A percentile compares a stretch with the other conserved stretches of the same genome.
phyloP scores from a whole-genome alignment of 2,329 filamentous ascomycete genomes.

The Talaromyces sp. region DNA sequence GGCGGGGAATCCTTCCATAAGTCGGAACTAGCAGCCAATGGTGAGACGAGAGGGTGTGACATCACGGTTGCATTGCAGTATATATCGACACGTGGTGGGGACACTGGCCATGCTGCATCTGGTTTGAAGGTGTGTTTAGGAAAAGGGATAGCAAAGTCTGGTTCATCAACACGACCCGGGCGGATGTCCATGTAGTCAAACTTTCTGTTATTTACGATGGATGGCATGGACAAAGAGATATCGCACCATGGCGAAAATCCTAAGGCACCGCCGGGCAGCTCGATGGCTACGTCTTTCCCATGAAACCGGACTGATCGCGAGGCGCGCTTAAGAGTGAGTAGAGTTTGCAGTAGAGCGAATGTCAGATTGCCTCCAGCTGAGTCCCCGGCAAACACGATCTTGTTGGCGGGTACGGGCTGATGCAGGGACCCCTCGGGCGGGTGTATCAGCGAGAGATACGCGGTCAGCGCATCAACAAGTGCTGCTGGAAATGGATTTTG shows the following conservation, averaged over 20 bases:
- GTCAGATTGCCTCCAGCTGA: conserved; percentile 50
- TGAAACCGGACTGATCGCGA: conserved; percentile 43
- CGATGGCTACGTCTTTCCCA: conserved; percentile 41
- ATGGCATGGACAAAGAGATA: conserved; percentile 46
- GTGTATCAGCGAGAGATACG: conserved; percentile 51
- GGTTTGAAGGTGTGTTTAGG: conserved; percentile 31
- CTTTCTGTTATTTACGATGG: conserved; percentile 38
- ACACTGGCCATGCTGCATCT: conserved; percentile 45
- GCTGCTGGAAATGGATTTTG: conserved; percentile 52
- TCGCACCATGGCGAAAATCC: conserved; percentile 48
- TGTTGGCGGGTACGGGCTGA: conserved; percentile 44
- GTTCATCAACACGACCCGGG: conserved; percentile 20
- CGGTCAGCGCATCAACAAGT: conserved; percentile 49
- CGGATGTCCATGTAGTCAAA: conserved; percentile 46
- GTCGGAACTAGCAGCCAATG: conserved; percentile 36
- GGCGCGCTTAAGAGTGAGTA: conserved; percentile 45
- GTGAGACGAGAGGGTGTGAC: conserved; percentile 46
- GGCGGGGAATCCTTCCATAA: conserved; percentile 48
- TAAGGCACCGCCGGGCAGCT: conserved; percentile 45
- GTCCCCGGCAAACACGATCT: conserved; percentile 52
- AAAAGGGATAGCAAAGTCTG: conserved; percentile 19
- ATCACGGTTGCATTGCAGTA: conserved; percentile 43
- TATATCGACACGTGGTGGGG: conserved; percentile 47
- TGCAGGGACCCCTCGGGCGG: conserved; percentile 48
- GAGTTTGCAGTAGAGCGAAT: conserved; percentile 44